These are phyloP conservation scores for Penicillium parvum DNA, from an alignment of 495 filamentous ascomycete species.

Conservation along the genomic window DNA sequence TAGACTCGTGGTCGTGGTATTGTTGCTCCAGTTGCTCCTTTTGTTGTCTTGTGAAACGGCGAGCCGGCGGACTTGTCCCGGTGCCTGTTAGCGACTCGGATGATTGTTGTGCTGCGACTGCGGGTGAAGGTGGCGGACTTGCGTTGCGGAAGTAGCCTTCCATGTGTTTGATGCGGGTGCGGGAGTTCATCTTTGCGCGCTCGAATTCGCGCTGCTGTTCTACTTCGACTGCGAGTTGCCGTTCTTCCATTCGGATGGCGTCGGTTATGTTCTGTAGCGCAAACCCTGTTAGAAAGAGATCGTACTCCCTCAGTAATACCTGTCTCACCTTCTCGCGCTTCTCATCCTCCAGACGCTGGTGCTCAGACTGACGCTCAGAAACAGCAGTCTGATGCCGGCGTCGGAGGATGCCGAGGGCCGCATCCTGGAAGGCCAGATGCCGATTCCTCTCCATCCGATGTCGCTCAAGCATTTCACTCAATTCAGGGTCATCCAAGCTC, in stretches of 20 bases:
- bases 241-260: conserved; percentile 62
- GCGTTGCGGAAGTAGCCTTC: conserved; percentile 68
- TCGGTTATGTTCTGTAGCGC: conserved; percentile 41
- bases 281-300: conserved; percentile 18
- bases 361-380: conserved; percentile 22
- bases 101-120: conserved; percentile 6
- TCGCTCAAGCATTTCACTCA: conserved; percentile 46
- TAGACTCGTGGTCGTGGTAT: conserved; percentile 61
- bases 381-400: conserved; percentile 33
- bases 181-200: conserved; percentile 50
- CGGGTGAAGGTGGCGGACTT: conserved; percentile 36
- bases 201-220: conserved; percentile 58
- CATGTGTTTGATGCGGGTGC: conserved; percentile 72
- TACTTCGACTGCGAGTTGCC: conserved; percentile 70
- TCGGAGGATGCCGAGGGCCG: conserved; percentile 28
- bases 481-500: conserved; percentile 43
- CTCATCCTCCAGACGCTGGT: conserved; percentile 44
- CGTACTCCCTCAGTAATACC: no score
- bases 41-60: conserved; percentile 36
- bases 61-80: conserved; percentile 16
- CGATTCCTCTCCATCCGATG: conserved; percentile 56
- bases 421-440: conserved; percentile 51
- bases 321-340: conserved; percentile 52
- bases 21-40: conserved; percentile 63
- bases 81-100: conserved; percentile 26